These are phyloP conservation scores for Tulasnella sp. DNA, from an alignment of 768 basidiomycete species.

Conservation along the genomic window DNA sequence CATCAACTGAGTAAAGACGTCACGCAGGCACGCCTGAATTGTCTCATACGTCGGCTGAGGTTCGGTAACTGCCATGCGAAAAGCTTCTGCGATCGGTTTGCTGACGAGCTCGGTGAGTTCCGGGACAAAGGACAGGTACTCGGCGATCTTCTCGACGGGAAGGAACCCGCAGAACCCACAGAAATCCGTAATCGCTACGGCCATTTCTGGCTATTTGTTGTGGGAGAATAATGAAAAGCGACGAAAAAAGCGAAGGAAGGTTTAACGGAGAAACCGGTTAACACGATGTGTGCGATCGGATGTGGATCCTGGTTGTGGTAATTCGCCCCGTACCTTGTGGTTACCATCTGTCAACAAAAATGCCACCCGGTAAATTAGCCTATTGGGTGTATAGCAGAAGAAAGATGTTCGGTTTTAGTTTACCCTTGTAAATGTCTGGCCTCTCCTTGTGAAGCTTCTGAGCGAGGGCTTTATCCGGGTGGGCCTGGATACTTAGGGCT, in stretches of 20 bases:
- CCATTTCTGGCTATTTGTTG: slow-evolving; percentile 72
- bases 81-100: slow-evolving; percentile 41
- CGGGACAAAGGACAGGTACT: slow-evolving; percentile 56
- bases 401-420: background rate
- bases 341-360: slow-evolving; percentile 55
- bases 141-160: slow-evolving; percentile 64
- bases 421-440: slow-evolving; percentile 88
- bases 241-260: background rate
- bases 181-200: slow-evolving; percentile 90
- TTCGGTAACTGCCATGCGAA: slow-evolving; percentile 43
- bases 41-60: slow-evolving; percentile 37
- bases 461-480: slow-evolving; percentile 81
- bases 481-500: slow-evolving; percentile 84
- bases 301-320: background rate
- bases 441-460: slow-evolving; percentile 55
- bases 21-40: slow-evolving; percentile 54
- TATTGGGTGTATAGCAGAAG: background rate
- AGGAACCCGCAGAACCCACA: slow-evolving; percentile 87
- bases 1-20: slow-evolving; percentile 80
- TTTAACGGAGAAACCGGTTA: background rate
- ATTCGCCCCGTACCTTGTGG: slow-evolving; percentile 53
- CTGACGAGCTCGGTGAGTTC: slow-evolving; percentile 73
- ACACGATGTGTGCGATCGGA: background rate
- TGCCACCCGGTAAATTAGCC: background rate
- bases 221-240: background rate